Evolutionary conservation across 345 rosid species (phyloP).

Genomic region (Populus pruinosa): DNA sequence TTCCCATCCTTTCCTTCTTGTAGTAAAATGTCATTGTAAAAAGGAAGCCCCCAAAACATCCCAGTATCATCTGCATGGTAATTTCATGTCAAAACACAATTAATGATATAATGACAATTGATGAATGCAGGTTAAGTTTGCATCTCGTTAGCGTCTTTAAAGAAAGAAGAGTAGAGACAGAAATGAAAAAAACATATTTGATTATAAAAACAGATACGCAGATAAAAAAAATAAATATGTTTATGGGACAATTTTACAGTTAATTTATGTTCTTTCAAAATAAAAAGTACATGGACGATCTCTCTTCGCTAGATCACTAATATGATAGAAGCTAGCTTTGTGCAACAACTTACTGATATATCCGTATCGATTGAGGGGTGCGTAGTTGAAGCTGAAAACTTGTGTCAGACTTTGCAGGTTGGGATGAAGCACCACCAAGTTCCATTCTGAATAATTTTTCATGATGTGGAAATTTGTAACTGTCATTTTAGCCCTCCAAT

Average conservation of each 20-base stretch:
- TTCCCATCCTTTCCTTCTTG: constrained; percentile 62
- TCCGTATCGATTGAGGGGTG: constrained; percentile 48
- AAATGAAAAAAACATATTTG: no score
- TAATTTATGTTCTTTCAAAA: no score
- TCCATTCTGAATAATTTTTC: constrained; percentile 74
- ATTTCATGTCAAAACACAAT: not conserved
- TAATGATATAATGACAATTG: not conserved
- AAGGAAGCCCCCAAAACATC: constrained; percentile 74
- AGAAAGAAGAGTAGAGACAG: no score
- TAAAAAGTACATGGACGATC: no score
- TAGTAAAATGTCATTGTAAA: constrained; percentile 67
- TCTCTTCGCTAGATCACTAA: not conserved
- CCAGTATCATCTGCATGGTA: constrained; percentile 61
- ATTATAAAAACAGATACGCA: not conserved
- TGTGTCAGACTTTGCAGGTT: constrained; percentile 51
- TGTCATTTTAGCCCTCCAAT: constrained; percentile 78
- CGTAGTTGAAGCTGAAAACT: constrained; percentile 75
- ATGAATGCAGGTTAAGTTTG: no score
- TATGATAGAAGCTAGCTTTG: not conserved
- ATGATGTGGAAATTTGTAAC: constrained; percentile 53
- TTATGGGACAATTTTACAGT: no score
- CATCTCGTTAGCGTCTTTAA: no score
- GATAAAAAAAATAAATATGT: no score
- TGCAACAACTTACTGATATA: constrained; percentile 45
- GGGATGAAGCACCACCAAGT: constrained; percentile 75